These are phyloP conservation scores for Fonsecaea monophora DNA, from an alignment of 2,329 filamentous ascomycete genomes.

Conservation along the genomic window DNA sequence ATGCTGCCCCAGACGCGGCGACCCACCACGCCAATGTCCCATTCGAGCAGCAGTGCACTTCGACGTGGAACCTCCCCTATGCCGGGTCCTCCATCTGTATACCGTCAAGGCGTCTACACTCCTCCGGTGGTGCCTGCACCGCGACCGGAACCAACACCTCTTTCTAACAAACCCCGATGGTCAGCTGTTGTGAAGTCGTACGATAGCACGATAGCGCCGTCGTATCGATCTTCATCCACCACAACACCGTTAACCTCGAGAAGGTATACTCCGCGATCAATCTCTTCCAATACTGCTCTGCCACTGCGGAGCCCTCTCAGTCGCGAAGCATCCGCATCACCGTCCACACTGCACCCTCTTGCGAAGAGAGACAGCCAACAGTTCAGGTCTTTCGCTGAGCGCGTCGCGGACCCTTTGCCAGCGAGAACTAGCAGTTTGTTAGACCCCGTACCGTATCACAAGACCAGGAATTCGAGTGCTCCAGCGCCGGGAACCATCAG, in stretches of 20 bases:
- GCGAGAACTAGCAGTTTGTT: slow-evolving; percentile 33
- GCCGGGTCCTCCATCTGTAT: slow-evolving; percentile 40
- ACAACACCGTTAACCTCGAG: slow-evolving; percentile 30
- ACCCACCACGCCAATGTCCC: slow-evolving; percentile 39
- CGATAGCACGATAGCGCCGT: slow-evolving; percentile 47
- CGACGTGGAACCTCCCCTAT: slow-evolving; percentile 36
- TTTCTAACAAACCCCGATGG: slow-evolving; percentile 72
- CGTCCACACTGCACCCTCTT: slow-evolving; percentile 40
- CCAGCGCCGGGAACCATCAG: slow-evolving; percentile 37
- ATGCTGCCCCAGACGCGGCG: slow-evolving; percentile 35
- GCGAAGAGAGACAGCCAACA: slow-evolving; percentile 32
- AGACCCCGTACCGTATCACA: slow-evolving; percentile 40
- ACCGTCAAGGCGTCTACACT: slow-evolving; percentile 43
- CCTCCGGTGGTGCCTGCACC: slow-evolving; percentile 49
- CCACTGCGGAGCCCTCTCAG: slow-evolving; percentile 51
- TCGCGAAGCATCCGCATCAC: slow-evolving; percentile 52
- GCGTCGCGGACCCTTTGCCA: slow-evolving; percentile 35
- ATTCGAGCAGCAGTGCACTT: slow-evolving; percentile 25
- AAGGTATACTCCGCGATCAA: slow-evolving; percentile 43
- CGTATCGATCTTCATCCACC: slow-evolving; percentile 36
- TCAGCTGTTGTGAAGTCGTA: slow-evolving; percentile 70
- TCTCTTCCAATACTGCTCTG: slow-evolving; percentile 49
- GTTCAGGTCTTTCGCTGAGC: slow-evolving; percentile 40
- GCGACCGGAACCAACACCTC: slow-evolving; percentile 53
- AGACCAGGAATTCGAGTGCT: slow-evolving; percentile 31